Percentiles rank a stretch among this genome's conserved stretches.
Conservation (phyloP, 768 basidiomycete genomes). For the Lyophyllum semitale region DNA sequence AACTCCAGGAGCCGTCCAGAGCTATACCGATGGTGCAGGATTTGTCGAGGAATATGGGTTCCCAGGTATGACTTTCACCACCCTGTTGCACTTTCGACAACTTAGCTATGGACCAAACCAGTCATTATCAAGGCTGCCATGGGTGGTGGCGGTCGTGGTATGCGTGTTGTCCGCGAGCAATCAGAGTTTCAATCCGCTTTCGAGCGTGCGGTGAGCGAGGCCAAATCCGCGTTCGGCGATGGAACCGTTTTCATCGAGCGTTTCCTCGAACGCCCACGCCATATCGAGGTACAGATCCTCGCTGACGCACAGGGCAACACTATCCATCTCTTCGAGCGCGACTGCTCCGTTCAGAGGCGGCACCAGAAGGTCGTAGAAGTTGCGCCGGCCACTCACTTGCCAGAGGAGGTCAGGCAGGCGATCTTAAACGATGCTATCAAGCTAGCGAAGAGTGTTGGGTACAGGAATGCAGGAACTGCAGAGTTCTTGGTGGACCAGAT, state of each 20-base stretch:
- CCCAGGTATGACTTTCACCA: slow-evolving; percentile 54
- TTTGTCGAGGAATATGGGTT: slow-evolving; percentile 98
- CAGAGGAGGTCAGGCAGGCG: slow-evolving; percentile 86
- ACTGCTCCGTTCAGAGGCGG: slow-evolving; percentile 96
- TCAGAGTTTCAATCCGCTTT: slow-evolving; percentile 89
- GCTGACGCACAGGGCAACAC: slow-evolving; percentile 93
- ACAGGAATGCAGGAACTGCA: slow-evolving; percentile 96
- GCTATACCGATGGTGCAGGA: slow-evolving; percentile 75
- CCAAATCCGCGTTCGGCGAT: slow-evolving; percentile 95
- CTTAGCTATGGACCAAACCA: slow-evolving; percentile 22
- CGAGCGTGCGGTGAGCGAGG: slow-evolving; percentile 91
- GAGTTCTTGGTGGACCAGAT: slow-evolving; percentile 98
- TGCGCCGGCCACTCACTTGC: slow-evolving; percentile 92
- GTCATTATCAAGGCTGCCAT: slow-evolving; percentile 99
- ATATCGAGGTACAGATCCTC: slow-evolving; percentile 96
- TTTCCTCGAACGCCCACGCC: slow-evolving; percentile 93
- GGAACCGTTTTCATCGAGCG: slow-evolving; percentile 99
- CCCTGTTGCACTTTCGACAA: slow-evolving; percentile 4
- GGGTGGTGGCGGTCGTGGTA: slow-evolving; percentile 98
- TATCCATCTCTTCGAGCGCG: slow-evolving; percentile 97
- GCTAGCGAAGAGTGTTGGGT: slow-evolving; percentile 89
- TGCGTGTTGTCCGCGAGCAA: slow-evolving; percentile 97
- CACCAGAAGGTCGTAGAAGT: slow-evolving; percentile 99
- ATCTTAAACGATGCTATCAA: slow-evolving; percentile 92
- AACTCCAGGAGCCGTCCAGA: slow-evolving; percentile 89